A percentile compares a stretch with the other conserved stretches of the same genome.
Evolutionary conservation across 305 asterid genomes (phyloP).

Genomic region (Coffea humblotiana): DNA sequence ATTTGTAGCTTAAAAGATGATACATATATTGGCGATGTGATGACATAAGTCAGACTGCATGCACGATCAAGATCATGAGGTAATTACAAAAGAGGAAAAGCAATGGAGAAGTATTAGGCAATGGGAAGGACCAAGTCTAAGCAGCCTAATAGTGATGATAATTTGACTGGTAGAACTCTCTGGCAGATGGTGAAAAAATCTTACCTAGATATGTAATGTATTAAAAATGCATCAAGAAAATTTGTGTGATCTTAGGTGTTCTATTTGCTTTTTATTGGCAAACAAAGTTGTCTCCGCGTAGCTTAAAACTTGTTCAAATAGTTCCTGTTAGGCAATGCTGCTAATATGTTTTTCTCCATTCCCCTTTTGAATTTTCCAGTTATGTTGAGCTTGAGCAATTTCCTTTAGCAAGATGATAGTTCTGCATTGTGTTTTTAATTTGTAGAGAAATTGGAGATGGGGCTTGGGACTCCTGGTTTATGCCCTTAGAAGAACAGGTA

Average conservation of each 20-base stretch:
- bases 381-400: background rate
- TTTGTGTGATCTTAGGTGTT: background rate
- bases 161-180: background rate
- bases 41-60: background rate
- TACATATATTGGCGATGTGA: background rate
- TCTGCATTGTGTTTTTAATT: slow-evolving; percentile 13
- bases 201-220: no score
- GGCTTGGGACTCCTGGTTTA: slow-evolving; percentile 96
- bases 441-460: slow-evolving; percentile 89
- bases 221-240: background rate
- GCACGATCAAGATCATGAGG: background rate
- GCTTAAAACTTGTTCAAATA: background rate
- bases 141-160: background rate
- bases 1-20: background rate
- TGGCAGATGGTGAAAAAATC: background rate
- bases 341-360: background rate
- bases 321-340: background rate
- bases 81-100: background rate
- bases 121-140: background rate
- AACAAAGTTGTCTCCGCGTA: background rate
- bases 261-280: background rate
- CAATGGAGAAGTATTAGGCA: background rate
- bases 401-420: background rate
- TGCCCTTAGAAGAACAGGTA: slow-evolving; percentile 77
- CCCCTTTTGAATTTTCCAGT: background rate